phyloP scores from a whole-genome alignment of 2,329 filamentous ascomycete genomes.

The Ascocoryne sarcoides region DNA sequence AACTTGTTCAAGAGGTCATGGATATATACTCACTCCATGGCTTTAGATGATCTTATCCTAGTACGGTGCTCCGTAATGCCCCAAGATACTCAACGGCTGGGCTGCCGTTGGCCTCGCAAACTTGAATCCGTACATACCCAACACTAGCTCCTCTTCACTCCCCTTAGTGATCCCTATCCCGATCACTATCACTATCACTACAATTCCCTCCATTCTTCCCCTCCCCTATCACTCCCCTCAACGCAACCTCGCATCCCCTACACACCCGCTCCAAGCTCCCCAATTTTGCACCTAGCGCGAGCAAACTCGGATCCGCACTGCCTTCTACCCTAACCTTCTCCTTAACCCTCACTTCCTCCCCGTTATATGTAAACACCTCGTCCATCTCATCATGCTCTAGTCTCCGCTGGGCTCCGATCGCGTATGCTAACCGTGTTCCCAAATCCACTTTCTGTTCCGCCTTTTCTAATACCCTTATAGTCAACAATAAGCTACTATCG shows the following conservation, averaged over 20 bases:
- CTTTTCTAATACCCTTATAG: constrained; percentile 61
- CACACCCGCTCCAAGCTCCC: constrained; percentile 68
- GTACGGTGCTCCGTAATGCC: too few species aligned
- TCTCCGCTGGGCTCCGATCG: constrained; percentile 54
- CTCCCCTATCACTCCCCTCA: constrained; percentile 67
- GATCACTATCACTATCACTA: not conserved
- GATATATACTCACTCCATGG: too few species aligned
- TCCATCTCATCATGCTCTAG: constrained; percentile 75
- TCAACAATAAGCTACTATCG: constrained; percentile 61
- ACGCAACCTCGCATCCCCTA: constrained; percentile 57
- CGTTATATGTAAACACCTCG: constrained; percentile 56
- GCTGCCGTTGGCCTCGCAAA: too few species aligned
- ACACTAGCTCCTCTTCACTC: too few species aligned
- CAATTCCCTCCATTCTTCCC: constrained; percentile 2
- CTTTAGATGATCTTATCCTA: too few species aligned
- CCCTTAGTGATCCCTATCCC: too few species aligned
- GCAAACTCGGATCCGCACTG: constrained; percentile 70
- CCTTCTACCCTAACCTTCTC: constrained; percentile 80
- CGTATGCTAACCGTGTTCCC: constrained; percentile 60
- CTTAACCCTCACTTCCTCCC: constrained; percentile 70
- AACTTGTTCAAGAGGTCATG: too few species aligned
- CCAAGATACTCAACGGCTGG: too few species aligned
- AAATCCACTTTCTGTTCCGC: constrained; percentile 51
- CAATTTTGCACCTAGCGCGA: constrained; percentile 77
- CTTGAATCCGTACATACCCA: too few species aligned